Base-by-base conservation (phyloP, 108 stramenopile genomes). In the Parmales sp. region DNA sequence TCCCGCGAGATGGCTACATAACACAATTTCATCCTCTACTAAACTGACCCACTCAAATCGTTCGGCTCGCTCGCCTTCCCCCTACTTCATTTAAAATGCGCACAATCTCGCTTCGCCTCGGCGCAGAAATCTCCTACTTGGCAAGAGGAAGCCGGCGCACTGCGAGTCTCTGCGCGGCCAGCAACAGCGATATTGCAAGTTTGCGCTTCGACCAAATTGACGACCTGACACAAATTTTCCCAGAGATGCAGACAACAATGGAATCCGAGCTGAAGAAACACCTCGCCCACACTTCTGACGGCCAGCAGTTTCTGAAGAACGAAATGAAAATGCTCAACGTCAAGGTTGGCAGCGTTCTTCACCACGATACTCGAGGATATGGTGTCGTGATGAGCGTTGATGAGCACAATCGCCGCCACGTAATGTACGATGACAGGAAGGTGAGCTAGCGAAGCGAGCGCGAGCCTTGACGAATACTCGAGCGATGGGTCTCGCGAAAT, bases 191-290 rank as follows among this genome's bases (percentile, higher is more conserved):
- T 34, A 34, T 60, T 3, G 54, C 54, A 13, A 34, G 31, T 34
- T 16, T 60, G 16, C 3, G 26, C 13, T 60, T 60, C 31, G 18
- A 28, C 8, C 31, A 60, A 13, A 34, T 60, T 34, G 54, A 60
- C 31, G 13, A 34, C 29, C 36, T 60, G 54, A 60, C 31, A 4
- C 13, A 60, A 13, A 28, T 60, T 5, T 60, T 60, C 54, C 54
- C 54, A 20, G 54, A 60, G 54, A 60, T 60, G 54, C 29, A 60
- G 54, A 28, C 8, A 3, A 11, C 31, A 20, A 60, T 60, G 54
- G 54, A 60, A 34, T 19, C 2, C 26, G 54, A 60, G 54, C 54
- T 60, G 29, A 60, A 60, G 54, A 60, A 60, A 20, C 54, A 60
- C 54, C 29, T 60, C 31, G 54, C 54, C 5, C 36, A 19, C 54